Evolutionary conservation across 2,329 filamentous ascomycete species (phyloP).

Genomic region (Xylogone sp.): DNA sequence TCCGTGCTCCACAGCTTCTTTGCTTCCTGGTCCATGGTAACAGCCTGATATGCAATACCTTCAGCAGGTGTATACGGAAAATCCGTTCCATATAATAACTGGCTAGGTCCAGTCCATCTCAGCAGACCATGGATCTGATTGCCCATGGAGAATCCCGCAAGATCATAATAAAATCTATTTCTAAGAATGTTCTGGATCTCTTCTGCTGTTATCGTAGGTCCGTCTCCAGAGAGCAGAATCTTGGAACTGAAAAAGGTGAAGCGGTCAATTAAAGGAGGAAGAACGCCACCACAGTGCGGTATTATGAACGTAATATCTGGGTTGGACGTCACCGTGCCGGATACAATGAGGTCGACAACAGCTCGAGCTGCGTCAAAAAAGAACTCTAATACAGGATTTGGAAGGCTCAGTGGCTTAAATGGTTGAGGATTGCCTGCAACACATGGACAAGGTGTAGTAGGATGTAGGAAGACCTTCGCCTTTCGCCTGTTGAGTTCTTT

Average conservation of each 20-base stretch:
- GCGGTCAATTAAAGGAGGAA: conserved; percentile 33
- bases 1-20: conserved; percentile 29
- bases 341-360: conserved; percentile 7
- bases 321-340: conserved; percentile 4
- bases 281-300: conserved; percentile 6
- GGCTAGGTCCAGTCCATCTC: conserved; percentile 35
- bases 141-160: conserved; percentile 47
- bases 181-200: conserved; percentile 35
- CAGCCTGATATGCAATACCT: conserved; percentile 28
- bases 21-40: conserved; percentile 37
- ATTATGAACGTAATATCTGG: conserved; percentile 10
- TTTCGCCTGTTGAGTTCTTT: conserved; percentile 32
- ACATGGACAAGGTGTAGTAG: conserved; percentile 27
- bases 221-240: conserved; percentile 13
- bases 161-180: conserved; percentile 46
- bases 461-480: conserved; percentile 42
- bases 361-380: conserved; percentile 47
- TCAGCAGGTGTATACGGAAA: conserved; percentile 43
- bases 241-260: conserved; percentile 24
- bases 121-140: conserved; percentile 46
- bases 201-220: conserved; percentile 24
- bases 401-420: conserved; percentile 27
- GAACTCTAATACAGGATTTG: conserved; percentile 40
- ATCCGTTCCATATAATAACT: conserved; percentile 49
- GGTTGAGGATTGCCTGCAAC: conserved; percentile 16